phyloP scores from a whole-genome alignment of 169 alveolate species.

The Cryptosporidium andersoni region DNA sequence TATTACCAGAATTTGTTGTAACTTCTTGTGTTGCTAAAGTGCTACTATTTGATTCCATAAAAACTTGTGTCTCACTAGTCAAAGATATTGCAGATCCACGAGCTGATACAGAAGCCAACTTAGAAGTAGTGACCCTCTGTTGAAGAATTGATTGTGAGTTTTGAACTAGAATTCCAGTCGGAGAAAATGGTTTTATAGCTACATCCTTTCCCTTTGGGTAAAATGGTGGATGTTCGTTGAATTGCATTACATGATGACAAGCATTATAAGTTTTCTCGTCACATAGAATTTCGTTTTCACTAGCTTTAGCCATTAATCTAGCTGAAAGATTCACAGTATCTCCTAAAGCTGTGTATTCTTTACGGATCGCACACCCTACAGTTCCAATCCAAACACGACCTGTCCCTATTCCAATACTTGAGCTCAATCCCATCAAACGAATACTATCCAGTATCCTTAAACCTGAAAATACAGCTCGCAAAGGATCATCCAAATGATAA shows the following conservation, averaged over 20 bases:
- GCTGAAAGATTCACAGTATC: constrained; percentile 83
- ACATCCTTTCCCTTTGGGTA: constrained; percentile 82
- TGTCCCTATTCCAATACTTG: constrained; percentile 83
- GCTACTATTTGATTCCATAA: not conserved
- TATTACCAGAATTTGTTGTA: constrained; percentile 16
- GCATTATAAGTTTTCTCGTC: constrained; percentile 78
- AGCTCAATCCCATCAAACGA: constrained; percentile 76
- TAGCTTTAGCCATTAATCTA: constrained; percentile 81
- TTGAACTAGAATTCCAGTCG: constrained; percentile 80
- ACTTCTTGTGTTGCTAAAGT: not conserved
- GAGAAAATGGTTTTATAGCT: constrained; percentile 77
- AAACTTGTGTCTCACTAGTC: not conserved
- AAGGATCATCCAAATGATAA: constrained; percentile 83
- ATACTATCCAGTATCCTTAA: constrained; percentile 77
- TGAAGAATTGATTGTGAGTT: constrained; percentile 19
- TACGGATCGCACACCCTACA: constrained; percentile 82
- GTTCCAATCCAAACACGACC: constrained; percentile 87
- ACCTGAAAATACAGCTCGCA: constrained; percentile 81
- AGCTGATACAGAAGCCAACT: not conserved
- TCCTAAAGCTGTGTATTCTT: constrained; percentile 84
- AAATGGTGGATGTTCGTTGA: constrained; percentile 76
- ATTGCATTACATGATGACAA: constrained; percentile 77
- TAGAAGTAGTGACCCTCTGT: constrained; percentile 20
- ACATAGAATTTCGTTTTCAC: constrained; percentile 73
- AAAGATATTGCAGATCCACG: not conserved